Evolutionary conservation across 2,329 filamentous ascomycete genomes (phyloP).

Genomic region (Ustulina deusta): DNA sequence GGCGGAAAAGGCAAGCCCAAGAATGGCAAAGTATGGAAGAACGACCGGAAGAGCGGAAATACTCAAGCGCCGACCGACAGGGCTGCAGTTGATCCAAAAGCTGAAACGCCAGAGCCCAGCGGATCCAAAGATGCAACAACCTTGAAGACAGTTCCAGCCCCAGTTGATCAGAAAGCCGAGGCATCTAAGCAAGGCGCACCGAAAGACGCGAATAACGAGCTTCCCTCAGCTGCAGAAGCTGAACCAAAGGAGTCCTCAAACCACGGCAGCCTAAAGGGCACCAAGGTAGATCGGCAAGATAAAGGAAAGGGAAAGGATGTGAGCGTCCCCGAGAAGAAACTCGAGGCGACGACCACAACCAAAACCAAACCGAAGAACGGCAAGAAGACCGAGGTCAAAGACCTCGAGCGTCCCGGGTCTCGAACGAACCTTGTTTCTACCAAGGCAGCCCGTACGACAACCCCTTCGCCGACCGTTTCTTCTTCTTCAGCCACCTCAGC

Average conservation of each 20-base stretch:
- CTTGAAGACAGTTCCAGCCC: not conserved
- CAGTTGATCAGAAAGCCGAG: not conserved
- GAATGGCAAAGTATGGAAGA: slow-evolving; percentile 8
- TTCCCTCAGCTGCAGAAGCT: not conserved
- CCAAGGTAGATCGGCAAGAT: not conserved
- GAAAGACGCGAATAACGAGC: not conserved
- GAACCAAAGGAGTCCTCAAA: not conserved
- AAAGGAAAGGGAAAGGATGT: slow-evolving; percentile 18
- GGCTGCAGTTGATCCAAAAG: not conserved
- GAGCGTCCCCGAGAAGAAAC: not conserved
- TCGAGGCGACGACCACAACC: not conserved
- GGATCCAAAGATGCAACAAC: not conserved
- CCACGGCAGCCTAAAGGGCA: not conserved
- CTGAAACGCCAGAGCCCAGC: not conserved
- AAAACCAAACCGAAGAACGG: not conserved
- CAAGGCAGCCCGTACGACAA: not conserved
- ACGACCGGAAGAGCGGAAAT: not conserved
- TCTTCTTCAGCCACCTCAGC: not conserved
- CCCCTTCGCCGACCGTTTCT: not conserved
- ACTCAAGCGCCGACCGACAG: not conserved
- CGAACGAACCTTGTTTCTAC: not conserved
- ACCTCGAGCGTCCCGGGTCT: not conserved
- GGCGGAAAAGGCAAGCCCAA: slow-evolving; percentile 25
- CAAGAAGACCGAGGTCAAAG: slow-evolving; percentile 1
- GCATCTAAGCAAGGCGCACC: not conserved